Conservation (phyloP, 306 rosid genomes). For the Inga laurina region DNA sequence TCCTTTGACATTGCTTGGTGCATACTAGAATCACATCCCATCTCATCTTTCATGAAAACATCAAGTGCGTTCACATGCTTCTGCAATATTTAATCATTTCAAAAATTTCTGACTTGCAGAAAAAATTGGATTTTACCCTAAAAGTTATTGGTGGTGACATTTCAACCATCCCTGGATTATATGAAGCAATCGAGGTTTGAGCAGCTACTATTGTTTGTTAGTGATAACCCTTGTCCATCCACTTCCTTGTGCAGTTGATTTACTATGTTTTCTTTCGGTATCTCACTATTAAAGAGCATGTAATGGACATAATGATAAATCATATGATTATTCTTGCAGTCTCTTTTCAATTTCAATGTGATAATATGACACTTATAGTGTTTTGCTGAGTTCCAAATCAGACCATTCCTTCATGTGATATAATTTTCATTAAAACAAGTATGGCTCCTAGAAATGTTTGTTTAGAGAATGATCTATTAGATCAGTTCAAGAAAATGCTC, state of each 20-base stretch:
- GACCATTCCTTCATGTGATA: neutral
- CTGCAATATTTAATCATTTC: conserved; percentile 26
- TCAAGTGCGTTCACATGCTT: conserved; percentile 2
- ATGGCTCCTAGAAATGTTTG: neutral
- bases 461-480: conserved; percentile 14
- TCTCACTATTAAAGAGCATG: conserved; percentile 18
- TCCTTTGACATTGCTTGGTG: conserved; percentile 21
- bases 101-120: conserved; percentile 51
- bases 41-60: conserved; percentile 7
- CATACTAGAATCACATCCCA: conserved; percentile 14
- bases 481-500: conserved; percentile 18
- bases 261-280: neutral
- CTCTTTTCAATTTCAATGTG: neutral
- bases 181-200: conserved; percentile 80
- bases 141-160: conserved; percentile 94
- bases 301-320: neutral
- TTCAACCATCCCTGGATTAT: conserved; percentile 87
- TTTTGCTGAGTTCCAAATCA: neutral
- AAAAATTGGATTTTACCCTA: conserved; percentile 82
- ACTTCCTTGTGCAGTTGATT: conserved; percentile 24
- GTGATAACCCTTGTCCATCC: conserved; percentile 14
- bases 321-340: neutral
- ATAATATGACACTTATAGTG: conserved; percentile 6
- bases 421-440: neutral
- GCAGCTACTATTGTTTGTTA: conserved; percentile 27